Percentiles rank a stretch among this genome's conserved stretches.
These are phyloP conservation scores for Nakazawaea ernobii DNA, from an alignment of 805 yeast species.

Conservation along the genomic window DNA sequence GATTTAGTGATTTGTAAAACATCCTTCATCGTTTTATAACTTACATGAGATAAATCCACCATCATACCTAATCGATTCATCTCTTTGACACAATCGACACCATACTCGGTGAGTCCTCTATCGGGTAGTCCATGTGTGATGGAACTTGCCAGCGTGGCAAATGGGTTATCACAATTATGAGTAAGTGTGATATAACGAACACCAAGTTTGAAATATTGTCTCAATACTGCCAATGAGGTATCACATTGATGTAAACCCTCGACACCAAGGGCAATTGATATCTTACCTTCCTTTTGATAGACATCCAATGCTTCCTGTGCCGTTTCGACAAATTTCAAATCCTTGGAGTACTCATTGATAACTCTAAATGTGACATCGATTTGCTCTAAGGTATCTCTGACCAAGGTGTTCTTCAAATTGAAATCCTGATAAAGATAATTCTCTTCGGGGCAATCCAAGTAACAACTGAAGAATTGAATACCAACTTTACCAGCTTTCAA, in stretches of 20 bases:
- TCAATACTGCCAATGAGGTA: constrained; percentile 32
- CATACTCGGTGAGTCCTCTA: constrained; percentile 35
- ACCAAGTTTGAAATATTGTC: constrained; percentile 36
- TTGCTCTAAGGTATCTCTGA: constrained; percentile 49
- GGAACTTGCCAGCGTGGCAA: constrained; percentile 42
- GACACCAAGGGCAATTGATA: constrained; percentile 38
- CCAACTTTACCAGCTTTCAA: constrained; percentile 41
- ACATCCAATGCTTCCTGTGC: constrained; percentile 34
- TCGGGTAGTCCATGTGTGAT: constrained; percentile 34
- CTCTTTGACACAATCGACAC: constrained; percentile 32
- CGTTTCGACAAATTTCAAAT: constrained; percentile 33
- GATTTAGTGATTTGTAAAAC: constrained; percentile 29
- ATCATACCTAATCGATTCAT: constrained; percentile 46
- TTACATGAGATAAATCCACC: constrained; percentile 44
- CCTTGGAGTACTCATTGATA: constrained; percentile 33
- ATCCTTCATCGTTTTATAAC: constrained; percentile 40
- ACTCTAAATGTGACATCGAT: constrained; percentile 44
- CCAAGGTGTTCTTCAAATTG: constrained; percentile 35
- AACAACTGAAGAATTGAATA: constrained; percentile 45
- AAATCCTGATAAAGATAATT: constrained; percentile 35
- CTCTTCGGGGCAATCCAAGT: constrained; percentile 34
- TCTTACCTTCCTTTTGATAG: constrained; percentile 23
- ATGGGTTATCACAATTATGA: constrained; percentile 43
- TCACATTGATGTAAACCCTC: constrained; percentile 43
- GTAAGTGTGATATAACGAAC: constrained; percentile 41